Evolutionary conservation across 345 rosid genomes (phyloP), one percentile per base, ranked within the genome.

Genomic region (Ailanthus altissimus): DNA sequence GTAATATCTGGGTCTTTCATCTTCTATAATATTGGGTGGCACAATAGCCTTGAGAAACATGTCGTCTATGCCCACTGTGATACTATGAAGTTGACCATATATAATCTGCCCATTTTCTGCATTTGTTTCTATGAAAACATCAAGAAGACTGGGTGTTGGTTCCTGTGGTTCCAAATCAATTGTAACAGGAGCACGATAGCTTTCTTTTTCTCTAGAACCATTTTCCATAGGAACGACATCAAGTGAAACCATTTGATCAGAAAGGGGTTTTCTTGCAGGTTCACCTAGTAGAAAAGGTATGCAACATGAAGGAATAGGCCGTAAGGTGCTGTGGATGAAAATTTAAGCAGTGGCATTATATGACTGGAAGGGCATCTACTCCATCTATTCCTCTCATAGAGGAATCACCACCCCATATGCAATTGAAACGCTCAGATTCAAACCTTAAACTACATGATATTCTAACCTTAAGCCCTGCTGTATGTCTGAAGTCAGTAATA

Each of bases 271-370:
- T 78, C 63, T 71, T 5, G 85, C 77, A 76, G 98, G 85, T 68
- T 93, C 93, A 50, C 98, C 97, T 16, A 88, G 86, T 77, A 95
- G 98, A 83, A 93, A 92, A 59, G 99, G 99, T 83, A 95, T 83
- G 68, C 81, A 97, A 80, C 87, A 82, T 13, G 88, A 80, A 46
- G 91, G 90, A 79, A 96, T 93, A 80, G 94, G 84, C 97, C 97
- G 75, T 92, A 96, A 16, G 93, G 92, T 49, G 98, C 93, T 3
- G 92, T 83, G 54, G 99, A 92, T 74, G 97, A 92, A 85, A 96
- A 92, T 77, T 86, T 93, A 72, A 93, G 91, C 78, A n/a, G 90
- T 93, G 1, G 97, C 97, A 67, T n/a, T 89, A 96, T 46, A 96
- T 72, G 14, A 98, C 97, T 50, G 94, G 93, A 84, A 90, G 85